Percentiles rank a stretch among this genome's conserved stretches.
These are phyloP conservation scores for Austroboletus novae-zelandiae DNA, from an alignment of 1,284 basidiomycete genomes.

Conservation along the genomic window DNA sequence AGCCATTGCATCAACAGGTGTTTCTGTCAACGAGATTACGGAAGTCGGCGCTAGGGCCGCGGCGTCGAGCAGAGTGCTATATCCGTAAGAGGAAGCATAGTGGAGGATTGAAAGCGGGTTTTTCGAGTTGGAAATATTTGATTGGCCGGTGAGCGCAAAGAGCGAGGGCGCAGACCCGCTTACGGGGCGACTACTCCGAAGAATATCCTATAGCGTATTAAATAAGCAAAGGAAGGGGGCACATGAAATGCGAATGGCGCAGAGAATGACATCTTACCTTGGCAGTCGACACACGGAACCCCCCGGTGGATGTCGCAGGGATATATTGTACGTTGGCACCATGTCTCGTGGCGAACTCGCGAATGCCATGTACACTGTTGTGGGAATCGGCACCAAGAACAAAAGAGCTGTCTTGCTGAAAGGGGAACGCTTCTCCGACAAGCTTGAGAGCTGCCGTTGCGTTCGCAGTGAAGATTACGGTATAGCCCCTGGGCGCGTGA, in stretches of 20 bases:
- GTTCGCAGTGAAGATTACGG: slow-evolving; percentile 80
- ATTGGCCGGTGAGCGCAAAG: slow-evolving; percentile 75
- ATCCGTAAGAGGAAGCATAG: slow-evolving; percentile 66
- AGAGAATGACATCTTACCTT: slow-evolving; percentile 44
- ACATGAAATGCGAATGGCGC: slow-evolving; percentile 13
- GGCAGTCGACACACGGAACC: slow-evolving; percentile 53
- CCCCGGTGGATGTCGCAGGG: slow-evolving; percentile 58
- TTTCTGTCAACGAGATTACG: slow-evolving; percentile 59
- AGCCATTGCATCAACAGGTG: slow-evolving; percentile 75
- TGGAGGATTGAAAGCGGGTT: slow-evolving; percentile 52
- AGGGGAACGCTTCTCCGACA: slow-evolving; percentile 78
- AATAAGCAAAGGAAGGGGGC: slow-evolving; percentile 6
- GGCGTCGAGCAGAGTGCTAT: slow-evolving; percentile 72
- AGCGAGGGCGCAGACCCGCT: slow-evolving; percentile 49
- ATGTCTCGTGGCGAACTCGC: slow-evolving; percentile 59
- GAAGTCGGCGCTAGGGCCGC: slow-evolving; percentile 77
- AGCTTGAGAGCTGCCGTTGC: slow-evolving; percentile 78
- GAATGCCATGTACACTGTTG: slow-evolving; percentile 82
- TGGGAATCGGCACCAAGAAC: slow-evolving; percentile 74
- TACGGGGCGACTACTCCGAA: slow-evolving; percentile 42
- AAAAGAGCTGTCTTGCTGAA: slow-evolving; percentile 51
- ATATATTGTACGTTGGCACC: slow-evolving; percentile 64
- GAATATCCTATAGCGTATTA: slow-evolving; percentile 36
- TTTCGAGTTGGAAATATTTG: slow-evolving; percentile 75
- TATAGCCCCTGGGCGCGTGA: slow-evolving; percentile 68